Evolutionary conservation across 768 basidiomycete genomes (phyloP), one percentile per base, ranked within the genome.

Genomic region (Podaxis sp.): DNA sequence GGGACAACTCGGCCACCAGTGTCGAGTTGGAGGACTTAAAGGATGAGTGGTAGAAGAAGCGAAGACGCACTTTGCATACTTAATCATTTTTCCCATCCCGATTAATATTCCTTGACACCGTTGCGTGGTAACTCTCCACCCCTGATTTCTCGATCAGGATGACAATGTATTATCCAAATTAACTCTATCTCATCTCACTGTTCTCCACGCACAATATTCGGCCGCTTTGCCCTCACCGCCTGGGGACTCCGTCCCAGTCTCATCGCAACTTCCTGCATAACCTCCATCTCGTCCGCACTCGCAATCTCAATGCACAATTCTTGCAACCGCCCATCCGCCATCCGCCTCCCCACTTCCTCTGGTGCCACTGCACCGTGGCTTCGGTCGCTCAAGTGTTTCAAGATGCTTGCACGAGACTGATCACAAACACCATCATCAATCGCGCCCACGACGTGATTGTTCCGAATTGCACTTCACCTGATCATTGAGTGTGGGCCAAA

Each of bases 241-340:
- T 55, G 33, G 17, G 33, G 36, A 25, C 29, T 33, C 41, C 27
- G n/a, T 25, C 63, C 46, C 27, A 66, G 57, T 22, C 38, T 46
- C 15, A 25, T 15, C 17, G 59, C 55, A 40, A 60, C 51, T 11
- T 46, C 53, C 52, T 60, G 50, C 62, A 63, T 66, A 43, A 49
- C 61, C 53, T 22, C 62, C 55, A 15, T 33, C 47, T 38, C 63
- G 25, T 49, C 61, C 56, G 17, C 65, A 68, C 12, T 46, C 25
- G 53, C 29, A 4, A 83, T 67, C 57, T 79, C 73, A 36, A 82
- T 66, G 36, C 77, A 79, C 29, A 86, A 71, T 55, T 84, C 82
- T 58, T 72, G 71, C n/a, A 87, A 71, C 24, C 69, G 72, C 7
- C 79, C 79, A 27, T 63, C 65, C 22, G 77, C 75, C 15, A 89